Conservation (phyloP, 768 basidiomycete genomes). For the Daedalea quercina region DNA sequence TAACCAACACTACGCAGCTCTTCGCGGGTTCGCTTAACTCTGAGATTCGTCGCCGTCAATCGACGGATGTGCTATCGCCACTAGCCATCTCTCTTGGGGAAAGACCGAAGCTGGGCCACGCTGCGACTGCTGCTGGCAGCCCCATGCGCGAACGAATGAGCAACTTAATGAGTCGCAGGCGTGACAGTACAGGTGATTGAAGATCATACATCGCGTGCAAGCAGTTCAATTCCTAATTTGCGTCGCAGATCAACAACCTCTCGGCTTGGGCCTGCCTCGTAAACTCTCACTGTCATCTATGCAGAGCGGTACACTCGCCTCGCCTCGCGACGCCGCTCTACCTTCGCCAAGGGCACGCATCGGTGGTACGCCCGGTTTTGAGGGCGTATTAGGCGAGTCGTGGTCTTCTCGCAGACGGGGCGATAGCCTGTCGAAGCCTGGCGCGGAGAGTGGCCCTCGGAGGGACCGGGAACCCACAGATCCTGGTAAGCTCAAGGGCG, state of each 20-base stretch:
- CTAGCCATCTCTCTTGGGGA: slow-evolving; percentile 48
- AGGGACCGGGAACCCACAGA: slow-evolving; percentile 29
- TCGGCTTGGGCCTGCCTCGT: slow-evolving; percentile 44
- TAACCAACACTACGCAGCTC: slow-evolving; percentile 40
- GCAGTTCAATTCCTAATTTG: neutral
- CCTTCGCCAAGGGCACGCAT: slow-evolving; percentile 63
- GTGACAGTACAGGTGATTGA: slow-evolving; percentile 52
- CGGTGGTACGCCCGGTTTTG: slow-evolving; percentile 54
- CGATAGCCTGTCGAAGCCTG: slow-evolving; percentile 41
- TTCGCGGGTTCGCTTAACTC: slow-evolving; percentile 82
- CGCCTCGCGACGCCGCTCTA: slow-evolving; percentile 52
- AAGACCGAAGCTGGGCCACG: slow-evolving; percentile 50
- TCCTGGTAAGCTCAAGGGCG: slow-evolving; percentile 35
- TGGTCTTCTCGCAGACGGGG: slow-evolving; percentile 61
- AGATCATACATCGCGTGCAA: neutral
- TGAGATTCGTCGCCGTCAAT: slow-evolving; percentile 80
- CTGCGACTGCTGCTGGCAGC: slow-evolving; percentile 38
- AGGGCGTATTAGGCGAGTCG: slow-evolving; percentile 70
- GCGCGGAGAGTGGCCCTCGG: slow-evolving; percentile 22
- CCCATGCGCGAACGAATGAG: slow-evolving; percentile 67
- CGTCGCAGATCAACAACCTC: slow-evolving; percentile 49
- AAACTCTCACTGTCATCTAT: slow-evolving; percentile 64
- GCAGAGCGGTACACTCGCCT: slow-evolving; percentile 40
- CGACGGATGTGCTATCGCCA: slow-evolving; percentile 63
- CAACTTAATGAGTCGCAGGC: slow-evolving; percentile 47